Percentiles rank a stretch among this genome's conserved stretches.
These are phyloP conservation scores for Pythium volutum DNA, from an alignment of 352 stramenopile genomes.

Conservation along the genomic window DNA sequence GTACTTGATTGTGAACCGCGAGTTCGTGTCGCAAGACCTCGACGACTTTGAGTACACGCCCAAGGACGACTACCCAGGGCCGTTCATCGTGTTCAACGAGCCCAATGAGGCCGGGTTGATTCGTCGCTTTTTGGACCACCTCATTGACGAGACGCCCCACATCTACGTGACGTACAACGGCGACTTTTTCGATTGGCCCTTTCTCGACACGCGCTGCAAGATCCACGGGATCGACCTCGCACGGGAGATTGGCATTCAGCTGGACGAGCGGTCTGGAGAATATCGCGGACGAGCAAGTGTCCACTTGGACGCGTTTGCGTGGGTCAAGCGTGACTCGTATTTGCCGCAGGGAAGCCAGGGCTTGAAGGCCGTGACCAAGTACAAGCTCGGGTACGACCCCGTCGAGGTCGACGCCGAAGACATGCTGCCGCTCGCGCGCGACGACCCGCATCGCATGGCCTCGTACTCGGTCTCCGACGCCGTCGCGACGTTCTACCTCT, in stretches of 20 bases:
- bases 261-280: constrained; percentile 79
- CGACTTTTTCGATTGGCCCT: constrained; percentile 99
- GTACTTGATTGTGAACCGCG: constrained; percentile 96
- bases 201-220: constrained; percentile 92
- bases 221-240: constrained; percentile 92
- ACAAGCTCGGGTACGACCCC: constrained; percentile 98
- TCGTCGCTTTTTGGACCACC: constrained; percentile 88
- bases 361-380: constrained; percentile 99
- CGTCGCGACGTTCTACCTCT: constrained; percentile 99
- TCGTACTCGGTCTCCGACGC: constrained; percentile 99
- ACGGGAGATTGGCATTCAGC: constrained; percentile 80
- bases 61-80: constrained; percentile 86
- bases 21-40: constrained; percentile 97
- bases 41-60: constrained; percentile 99
- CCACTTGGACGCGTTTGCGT: constrained; percentile 98
- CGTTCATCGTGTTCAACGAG: constrained; percentile 98
- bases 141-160: constrained; percentile 92
- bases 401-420: constrained; percentile 98
- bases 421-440: constrained; percentile 95
- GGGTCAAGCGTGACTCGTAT: constrained; percentile 99
- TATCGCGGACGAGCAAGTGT: constrained; percentile 92
- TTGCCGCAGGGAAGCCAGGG: constrained; percentile 97
- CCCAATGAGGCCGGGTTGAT: constrained; percentile 79
- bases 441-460: constrained; percentile 97
- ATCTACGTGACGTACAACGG: constrained; percentile 99